Conservation (phyloP, 2,329 filamentous ascomycete genomes). For the Xylariaceae sp. region DNA sequence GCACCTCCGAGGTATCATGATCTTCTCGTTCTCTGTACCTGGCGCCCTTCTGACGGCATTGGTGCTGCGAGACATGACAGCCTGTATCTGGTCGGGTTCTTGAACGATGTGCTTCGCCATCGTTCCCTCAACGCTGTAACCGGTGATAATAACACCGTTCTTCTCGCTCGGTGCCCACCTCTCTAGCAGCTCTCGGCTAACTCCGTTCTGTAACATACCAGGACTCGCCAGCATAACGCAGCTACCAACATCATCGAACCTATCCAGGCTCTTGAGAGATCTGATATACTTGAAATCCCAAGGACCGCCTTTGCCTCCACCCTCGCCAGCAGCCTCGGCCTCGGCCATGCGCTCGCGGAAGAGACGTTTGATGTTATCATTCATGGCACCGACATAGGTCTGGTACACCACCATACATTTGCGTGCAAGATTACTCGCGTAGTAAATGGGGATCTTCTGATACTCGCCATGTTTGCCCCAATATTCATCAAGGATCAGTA, state of each 20-base stretch:
- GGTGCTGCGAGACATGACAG: conserved; percentile 77
- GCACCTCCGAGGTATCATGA: conserved; percentile 88
- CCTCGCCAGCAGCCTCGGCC: conserved; percentile 76
- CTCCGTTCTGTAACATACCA: conserved; percentile 97
- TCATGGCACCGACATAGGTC: conserved; percentile 98
- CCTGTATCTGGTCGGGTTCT: conserved; percentile 91
- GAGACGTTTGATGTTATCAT: conserved; percentile 96
- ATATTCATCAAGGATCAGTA: conserved; percentile 95
- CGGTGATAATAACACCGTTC: conserved; percentile 98
- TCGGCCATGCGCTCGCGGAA: conserved; percentile 91
- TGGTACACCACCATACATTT: conserved; percentile 99
- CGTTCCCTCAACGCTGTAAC: conserved; percentile 96
- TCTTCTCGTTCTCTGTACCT: conserved; percentile 73
- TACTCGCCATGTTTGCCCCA: conserved; percentile 88
- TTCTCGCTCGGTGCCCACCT: conserved; percentile 94
- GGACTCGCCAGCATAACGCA: conserved; percentile 98
- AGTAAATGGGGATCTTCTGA: conserved; percentile 93
- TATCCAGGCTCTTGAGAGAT: conserved; percentile 85
- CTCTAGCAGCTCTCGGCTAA: conserved; percentile 88
- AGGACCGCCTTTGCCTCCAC: conserved; percentile 73
- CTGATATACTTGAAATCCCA: conserved; percentile 98
- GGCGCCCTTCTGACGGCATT: conserved; percentile 62
- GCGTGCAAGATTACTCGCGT: conserved; percentile 88
- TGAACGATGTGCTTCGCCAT: conserved; percentile 97
- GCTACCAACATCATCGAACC: conserved; percentile 91